A percentile compares a stretch with the other conserved stretches of the same genome.
These are phyloP conservation scores for Podospora tetraspora DNA, from an alignment of 495 filamentous ascomycete species.

Conservation along the genomic window DNA sequence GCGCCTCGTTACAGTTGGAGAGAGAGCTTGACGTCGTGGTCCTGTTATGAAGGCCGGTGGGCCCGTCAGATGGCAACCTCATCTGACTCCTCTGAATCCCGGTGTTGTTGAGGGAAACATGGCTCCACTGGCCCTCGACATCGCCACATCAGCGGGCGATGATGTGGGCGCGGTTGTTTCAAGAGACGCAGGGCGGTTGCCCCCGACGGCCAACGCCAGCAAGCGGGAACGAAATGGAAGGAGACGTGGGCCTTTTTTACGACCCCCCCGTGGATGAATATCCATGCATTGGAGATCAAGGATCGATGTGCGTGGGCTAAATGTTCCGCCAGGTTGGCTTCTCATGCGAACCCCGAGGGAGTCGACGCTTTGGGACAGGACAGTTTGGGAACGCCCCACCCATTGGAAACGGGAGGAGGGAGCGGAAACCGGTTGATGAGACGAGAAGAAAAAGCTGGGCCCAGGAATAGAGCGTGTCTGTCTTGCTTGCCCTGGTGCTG, in stretches of 20 bases:
- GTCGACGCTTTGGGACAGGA: neutral
- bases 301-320: neutral
- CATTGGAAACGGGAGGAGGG: slow-evolving; percentile 1
- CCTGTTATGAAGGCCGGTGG: neutral
- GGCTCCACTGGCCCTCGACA: neutral
- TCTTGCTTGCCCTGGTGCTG: neutral
- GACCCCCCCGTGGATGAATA: neutral
- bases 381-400: slow-evolving; percentile 5
- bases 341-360: neutral
- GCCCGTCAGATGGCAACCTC: neutral
- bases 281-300: neutral
- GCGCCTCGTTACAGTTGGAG: neutral
- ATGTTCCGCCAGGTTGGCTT: neutral
- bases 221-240: neutral
- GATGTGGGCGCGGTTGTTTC: slow-evolving; percentile 12
- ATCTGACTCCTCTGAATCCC: neutral
- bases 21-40: neutral
- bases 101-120: neutral
- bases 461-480: neutral
- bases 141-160: neutral
- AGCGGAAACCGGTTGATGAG: slow-evolving; percentile 5
- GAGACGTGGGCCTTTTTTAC: neutral
- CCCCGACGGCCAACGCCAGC: neutral
- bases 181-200: slow-evolving; percentile 9
- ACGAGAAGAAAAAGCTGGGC: slow-evolving; percentile 2